phyloP scores from a whole-genome alignment of 2,329 filamentous ascomycete genomes.

The Talaromyces marneffei region DNA sequence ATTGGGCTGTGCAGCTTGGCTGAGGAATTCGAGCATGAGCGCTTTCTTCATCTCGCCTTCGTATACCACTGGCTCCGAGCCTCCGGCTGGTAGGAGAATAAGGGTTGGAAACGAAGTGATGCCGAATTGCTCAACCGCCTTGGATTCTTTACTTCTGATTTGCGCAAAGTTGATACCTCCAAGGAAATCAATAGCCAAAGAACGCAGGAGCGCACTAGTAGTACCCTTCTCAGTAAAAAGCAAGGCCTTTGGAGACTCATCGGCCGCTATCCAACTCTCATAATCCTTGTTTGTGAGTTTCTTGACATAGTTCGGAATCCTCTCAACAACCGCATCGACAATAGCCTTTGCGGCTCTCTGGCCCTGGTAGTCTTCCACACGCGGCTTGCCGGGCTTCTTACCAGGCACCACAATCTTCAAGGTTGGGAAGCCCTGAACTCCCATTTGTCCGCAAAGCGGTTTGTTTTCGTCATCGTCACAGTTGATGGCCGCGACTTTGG shows the following conservation, averaged over 20 bases:
- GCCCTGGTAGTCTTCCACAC: constrained; percentile 87
- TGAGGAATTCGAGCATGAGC: constrained; percentile 73
- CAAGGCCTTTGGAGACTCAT: constrained; percentile 72
- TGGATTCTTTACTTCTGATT: constrained; percentile 72
- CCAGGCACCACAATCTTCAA: constrained; percentile 86
- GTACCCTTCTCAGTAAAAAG: constrained; percentile 91
- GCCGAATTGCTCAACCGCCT: constrained; percentile 65
- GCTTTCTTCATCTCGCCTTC: constrained; percentile 81
- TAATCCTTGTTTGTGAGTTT: constrained; percentile 73
- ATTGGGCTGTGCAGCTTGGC: constrained; percentile 71
- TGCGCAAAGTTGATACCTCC: constrained; percentile 75
- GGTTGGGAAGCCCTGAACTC: constrained; percentile 89
- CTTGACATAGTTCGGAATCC: constrained; percentile 88
- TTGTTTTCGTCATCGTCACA: constrained; percentile 95
- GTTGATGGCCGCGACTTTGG: constrained; percentile 89
- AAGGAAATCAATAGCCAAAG: constrained; percentile 85
- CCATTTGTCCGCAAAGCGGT: constrained; percentile 74
- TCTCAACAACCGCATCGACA: constrained; percentile 74
- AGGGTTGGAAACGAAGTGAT: constrained; percentile 74
- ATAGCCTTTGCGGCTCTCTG: constrained; percentile 78
- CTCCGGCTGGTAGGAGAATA: constrained; percentile 67
- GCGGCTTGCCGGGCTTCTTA: constrained; percentile 71
- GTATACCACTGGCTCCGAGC: constrained; percentile 62
- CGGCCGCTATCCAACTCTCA: constrained; percentile 63
- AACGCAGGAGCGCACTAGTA: constrained; percentile 73